Base-by-base conservation (phyloP, 495 filamentous ascomycete species). In the Tuber borchii region DNA sequence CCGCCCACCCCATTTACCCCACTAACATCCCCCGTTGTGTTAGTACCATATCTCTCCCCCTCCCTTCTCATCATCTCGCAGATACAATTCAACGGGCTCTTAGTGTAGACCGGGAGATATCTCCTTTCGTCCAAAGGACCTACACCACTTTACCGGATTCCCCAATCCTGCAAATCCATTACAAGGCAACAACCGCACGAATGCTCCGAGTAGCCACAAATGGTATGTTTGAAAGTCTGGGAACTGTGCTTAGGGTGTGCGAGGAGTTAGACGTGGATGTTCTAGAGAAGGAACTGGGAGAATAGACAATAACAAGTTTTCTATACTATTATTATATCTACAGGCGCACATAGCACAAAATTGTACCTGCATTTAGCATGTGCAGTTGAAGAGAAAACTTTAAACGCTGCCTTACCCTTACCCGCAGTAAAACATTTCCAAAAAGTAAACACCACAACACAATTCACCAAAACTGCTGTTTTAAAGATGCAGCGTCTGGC, bases 141-240 rank as follows among this genome's bases (percentile, higher is more conserved):
- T 75, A 82, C 51, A 70, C 82, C 69, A 43, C 80, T 48, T 71
- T 83, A 42, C 82, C 83, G 2, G 82, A 85, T 20, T 83, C 87
- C 72, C 89, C 87, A 6, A 85, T 94, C 9, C 87, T 99, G 69
- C 86, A 88, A 51, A 91, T 91, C 16, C 88, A 91, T 71, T 99
- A 98, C 86, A 89, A 87, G 70, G 95, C 95, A 0, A 94, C 93
- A 0, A 98, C 95, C 22, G 95, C 97, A 78, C 90, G 95, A 74
- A 97, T 97, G 96, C 87, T 99, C 77, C 90, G 95, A 22, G 95
- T 99, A 16, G 93, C 95, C 20, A 95, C 97, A 78, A 99, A 99
- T 85, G 93, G 95, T n/a, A 97, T 97, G 82, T 93, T 98, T 87
- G 95, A 98, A 77, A 96, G 92, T 78, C 80, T 97, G 42, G 89